Evolutionary conservation across 768 basidiomycete genomes (phyloP).

Genomic region (Hydnum rufescens): DNA sequence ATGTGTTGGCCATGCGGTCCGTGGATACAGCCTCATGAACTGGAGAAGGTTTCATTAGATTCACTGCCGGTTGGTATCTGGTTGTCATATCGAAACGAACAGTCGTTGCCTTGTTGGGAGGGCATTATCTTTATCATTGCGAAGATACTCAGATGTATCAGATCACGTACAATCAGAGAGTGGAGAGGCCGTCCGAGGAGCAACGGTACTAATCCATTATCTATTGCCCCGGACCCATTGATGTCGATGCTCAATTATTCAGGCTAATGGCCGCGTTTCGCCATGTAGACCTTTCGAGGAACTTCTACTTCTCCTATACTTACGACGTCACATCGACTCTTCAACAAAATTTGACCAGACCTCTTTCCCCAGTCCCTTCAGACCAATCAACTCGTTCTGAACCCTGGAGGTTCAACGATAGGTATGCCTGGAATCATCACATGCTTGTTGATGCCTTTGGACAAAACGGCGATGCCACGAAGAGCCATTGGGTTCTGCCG

Average conservation of each 20-base stretch:
- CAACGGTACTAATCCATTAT: conserved; percentile 25
- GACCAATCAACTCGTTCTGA: conserved; percentile 6
- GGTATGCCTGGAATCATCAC: conserved; percentile 91
- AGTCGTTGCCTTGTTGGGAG: conserved; percentile 82
- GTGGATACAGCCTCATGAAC: background rate
- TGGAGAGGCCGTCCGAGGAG: conserved; percentile 78
- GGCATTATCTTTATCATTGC: conserved; percentile 92
- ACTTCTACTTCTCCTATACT: conserved; percentile 97
- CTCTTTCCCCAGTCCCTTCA: conserved; percentile 17
- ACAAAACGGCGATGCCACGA: conserved; percentile 15
- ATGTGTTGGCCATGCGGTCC: conserved; percentile 9
- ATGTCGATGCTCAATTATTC: background rate
- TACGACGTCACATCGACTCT: conserved; percentile 95
- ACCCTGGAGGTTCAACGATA: conserved; percentile 58
- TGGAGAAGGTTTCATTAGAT: conserved; percentile 62
- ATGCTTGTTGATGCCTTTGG: conserved; percentile 53
- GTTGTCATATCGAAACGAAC: conserved; percentile 76
- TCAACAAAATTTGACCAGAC: conserved; percentile 69
- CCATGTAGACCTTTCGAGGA: conserved; percentile 95
- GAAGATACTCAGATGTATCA: conserved; percentile 76
- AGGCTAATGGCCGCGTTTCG: conserved; percentile 78
- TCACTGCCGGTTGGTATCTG: conserved; percentile 95
- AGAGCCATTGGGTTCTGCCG: conserved; percentile 72
- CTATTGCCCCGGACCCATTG: background rate
- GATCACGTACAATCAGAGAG: conserved; percentile 55